Conservation (phyloP, 2,329 filamentous ascomycete species). For the Trichoderma guizhouense region DNA sequence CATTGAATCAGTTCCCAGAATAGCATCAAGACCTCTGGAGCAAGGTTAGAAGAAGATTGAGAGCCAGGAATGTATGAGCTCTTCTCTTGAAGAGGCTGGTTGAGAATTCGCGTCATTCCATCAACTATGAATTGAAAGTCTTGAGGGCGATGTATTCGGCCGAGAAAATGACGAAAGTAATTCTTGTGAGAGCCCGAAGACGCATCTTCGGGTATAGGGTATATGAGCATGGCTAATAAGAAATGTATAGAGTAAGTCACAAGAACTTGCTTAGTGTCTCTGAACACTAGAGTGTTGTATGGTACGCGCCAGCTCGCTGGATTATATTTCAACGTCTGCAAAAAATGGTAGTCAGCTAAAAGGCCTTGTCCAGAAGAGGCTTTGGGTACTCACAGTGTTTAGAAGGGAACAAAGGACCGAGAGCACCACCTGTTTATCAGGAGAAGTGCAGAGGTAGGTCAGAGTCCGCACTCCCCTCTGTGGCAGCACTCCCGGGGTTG, state of each 20-base stretch:
- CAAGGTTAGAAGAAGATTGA: constrained; percentile 77
- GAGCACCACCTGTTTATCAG: constrained; percentile 87
- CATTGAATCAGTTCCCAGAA: constrained; percentile 98
- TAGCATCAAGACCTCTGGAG: constrained; percentile 92
- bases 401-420: constrained; percentile 88
- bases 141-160: constrained; percentile 84
- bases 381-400: constrained; percentile 67
- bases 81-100: constrained; percentile 87
- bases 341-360: neutral
- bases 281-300: constrained; percentile 88
- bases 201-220: constrained; percentile 79
- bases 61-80: constrained; percentile 83
- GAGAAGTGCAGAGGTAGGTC: constrained; percentile 82
- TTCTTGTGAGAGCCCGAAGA: constrained; percentile 72
- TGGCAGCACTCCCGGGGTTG: constrained; percentile 74
- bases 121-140: constrained; percentile 98
- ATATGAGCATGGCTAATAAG: constrained; percentile 78
- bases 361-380: neutral
- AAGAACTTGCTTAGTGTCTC: constrained; percentile 83
- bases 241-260: constrained; percentile 91
- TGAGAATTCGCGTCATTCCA: constrained; percentile 87
- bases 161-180: constrained; percentile 88
- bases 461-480: constrained; percentile 78
- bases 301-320: constrained; percentile 90
- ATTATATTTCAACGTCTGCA: constrained; percentile 88